phyloP scores from a whole-genome alignment of 1,139 yeast genomes.

The Maudiozyma humilis region DNA sequence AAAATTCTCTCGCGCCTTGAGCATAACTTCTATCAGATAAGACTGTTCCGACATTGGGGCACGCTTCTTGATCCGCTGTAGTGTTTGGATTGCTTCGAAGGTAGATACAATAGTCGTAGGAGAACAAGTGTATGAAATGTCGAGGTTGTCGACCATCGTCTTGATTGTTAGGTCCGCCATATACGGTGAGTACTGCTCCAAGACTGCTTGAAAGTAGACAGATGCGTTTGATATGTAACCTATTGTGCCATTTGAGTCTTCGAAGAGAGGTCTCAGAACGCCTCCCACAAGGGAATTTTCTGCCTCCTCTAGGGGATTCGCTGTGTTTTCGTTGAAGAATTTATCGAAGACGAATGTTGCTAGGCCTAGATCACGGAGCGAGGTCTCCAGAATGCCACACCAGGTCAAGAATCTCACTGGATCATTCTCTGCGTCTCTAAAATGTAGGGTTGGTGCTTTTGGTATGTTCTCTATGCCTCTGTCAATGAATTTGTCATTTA shows the following conservation, averaged over 20 bases:
- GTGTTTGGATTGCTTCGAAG: neutral
- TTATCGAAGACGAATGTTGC: neutral
- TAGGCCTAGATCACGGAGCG: neutral
- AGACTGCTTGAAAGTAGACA: neutral
- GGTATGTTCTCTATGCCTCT: neutral
- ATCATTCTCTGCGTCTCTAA: neutral
- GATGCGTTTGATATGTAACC: neutral
- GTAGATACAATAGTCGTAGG: neutral
- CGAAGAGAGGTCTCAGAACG: neutral
- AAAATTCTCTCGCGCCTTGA: neutral
- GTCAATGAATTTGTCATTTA: neutral
- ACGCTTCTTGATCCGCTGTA: neutral
- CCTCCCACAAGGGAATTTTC: neutral
- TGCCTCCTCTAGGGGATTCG: neutral
- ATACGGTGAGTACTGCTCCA: neutral
- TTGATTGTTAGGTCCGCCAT: neutral
- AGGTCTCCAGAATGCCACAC: neutral
- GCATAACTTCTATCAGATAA: neutral
- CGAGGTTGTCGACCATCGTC: neutral
- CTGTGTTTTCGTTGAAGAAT: neutral
- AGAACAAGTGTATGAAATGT: neutral
- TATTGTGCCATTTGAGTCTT: neutral
- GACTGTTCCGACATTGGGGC: neutral
- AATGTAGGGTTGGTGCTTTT: neutral
- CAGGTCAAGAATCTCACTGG: neutral